These are phyloP conservation scores for Trifolium repens DNA, from an alignment of 306 rosid species.

Conservation along the genomic window DNA sequence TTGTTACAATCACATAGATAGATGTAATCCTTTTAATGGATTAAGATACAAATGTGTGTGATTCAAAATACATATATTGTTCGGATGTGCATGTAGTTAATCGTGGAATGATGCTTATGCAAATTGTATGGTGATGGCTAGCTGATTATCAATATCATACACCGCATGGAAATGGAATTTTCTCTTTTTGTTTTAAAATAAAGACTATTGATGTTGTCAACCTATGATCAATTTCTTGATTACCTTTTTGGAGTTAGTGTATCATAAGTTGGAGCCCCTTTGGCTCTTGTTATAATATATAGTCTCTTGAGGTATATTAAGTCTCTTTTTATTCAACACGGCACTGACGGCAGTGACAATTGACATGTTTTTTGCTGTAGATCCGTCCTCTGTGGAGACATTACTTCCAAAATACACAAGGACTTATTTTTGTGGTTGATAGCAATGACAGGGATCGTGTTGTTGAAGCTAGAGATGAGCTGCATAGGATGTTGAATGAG, in stretches of 20 bases:
- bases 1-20: constrained; percentile 12
- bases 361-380: constrained; percentile 45
- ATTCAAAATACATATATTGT: constrained; percentile 16
- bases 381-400: constrained; percentile 96
- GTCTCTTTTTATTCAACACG: background rate
- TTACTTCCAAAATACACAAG: constrained; percentile 80
- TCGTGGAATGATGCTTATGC: background rate
- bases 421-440: constrained; percentile 79
- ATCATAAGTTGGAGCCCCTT: background rate
- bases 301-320: background rate
- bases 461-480: constrained; percentile 88
- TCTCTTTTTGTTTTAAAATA: constrained; percentile 13
- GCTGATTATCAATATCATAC: constrained; percentile 21
- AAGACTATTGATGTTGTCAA: constrained; percentile 1
- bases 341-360: constrained; percentile 23
- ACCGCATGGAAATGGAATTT: constrained; percentile 11
- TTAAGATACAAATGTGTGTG: background rate
- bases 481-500: constrained; percentile 92
- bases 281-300: constrained; percentile 5
- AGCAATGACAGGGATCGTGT: constrained; percentile 93
- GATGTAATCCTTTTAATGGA: background rate
- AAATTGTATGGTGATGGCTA: background rate
- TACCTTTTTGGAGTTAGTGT: background rate
- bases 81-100: constrained; percentile 17
- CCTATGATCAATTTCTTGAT: constrained; percentile 12